phyloP scores from a whole-genome alignment of 345 rosid genomes.

The Hypericum perforatum region DNA sequence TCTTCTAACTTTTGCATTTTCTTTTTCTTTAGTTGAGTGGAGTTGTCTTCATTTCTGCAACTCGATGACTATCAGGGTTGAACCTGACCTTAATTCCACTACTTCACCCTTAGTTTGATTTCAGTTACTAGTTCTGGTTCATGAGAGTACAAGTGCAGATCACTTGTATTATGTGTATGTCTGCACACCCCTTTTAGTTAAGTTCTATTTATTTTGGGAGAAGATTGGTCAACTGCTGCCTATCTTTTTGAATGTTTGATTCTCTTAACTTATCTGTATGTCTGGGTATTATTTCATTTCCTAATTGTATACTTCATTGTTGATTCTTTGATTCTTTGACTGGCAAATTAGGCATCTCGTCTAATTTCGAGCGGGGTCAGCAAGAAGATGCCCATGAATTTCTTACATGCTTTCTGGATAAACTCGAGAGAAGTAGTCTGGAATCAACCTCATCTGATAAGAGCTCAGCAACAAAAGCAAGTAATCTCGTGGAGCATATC shows the following conservation, averaged over 20 bases:
- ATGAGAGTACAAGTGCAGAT: too few species aligned
- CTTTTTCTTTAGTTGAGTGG: neutral
- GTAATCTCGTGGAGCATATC: constrained; percentile 42
- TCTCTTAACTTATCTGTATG: neutral
- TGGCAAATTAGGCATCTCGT: constrained; percentile 37
- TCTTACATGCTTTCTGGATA: constrained; percentile 61
- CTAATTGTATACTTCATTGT: neutral
- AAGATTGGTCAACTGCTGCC: too few species aligned
- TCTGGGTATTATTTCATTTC: neutral
- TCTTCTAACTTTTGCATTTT: neutral
- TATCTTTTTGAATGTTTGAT: too few species aligned
- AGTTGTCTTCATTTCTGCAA: too few species aligned
- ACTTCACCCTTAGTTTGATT: too few species aligned
- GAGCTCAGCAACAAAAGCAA: constrained; percentile 16
- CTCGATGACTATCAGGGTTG: too few species aligned
- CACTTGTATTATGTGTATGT: too few species aligned
- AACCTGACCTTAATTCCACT: too few species aligned
- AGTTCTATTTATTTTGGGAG: too few species aligned
- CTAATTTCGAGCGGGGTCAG: constrained; percentile 41
- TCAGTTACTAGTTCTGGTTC: too few species aligned
- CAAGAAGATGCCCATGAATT: constrained; percentile 95
- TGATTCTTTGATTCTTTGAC: constrained; percentile 44
- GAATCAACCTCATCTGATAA: constrained; percentile 19
- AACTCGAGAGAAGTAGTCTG: constrained; percentile 53
- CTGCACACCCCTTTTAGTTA: too few species aligned